phyloP scores from a whole-genome alignment of 148 eudicot genomes.

The Fallopia convolvulus region DNA sequence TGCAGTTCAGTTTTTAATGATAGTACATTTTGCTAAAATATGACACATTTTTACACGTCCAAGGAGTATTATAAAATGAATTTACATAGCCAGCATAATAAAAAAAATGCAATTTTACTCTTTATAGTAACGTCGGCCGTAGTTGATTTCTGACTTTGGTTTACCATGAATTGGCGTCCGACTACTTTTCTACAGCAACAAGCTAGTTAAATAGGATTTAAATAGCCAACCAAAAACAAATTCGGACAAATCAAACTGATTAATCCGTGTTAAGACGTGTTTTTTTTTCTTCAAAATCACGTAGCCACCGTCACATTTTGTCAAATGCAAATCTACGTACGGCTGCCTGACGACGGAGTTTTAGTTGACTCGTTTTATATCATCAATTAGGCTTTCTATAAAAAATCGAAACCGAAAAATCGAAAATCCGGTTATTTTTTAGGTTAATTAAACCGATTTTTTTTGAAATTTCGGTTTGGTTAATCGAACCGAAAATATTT shows the following conservation, averaged over 20 bases:
- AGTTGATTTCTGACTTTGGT: neutral
- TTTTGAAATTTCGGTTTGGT: too few relatives aligned
- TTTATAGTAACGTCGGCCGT: neutral
- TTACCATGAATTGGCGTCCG: neutral
- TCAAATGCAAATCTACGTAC: neutral
- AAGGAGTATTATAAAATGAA: too few relatives aligned
- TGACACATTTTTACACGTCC: too few relatives aligned
- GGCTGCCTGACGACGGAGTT: neutral
- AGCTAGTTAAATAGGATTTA: neutral
- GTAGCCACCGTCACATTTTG: neutral
- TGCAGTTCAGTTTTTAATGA: too few relatives aligned
- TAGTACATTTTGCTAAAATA: too few relatives aligned
- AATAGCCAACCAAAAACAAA: neutral
- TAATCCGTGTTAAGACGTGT: neutral
- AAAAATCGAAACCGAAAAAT: too few relatives aligned
- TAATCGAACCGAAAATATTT: too few relatives aligned
- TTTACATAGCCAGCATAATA: too few relatives aligned
- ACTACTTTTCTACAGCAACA: neutral
- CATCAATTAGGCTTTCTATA: too few relatives aligned
- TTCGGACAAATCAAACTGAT: neutral
- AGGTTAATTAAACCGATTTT: too few relatives aligned
- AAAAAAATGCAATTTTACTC: too few relatives aligned
- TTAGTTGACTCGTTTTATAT: neutral
- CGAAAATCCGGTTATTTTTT: too few relatives aligned
- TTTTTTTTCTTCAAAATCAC: neutral